Evolutionary conservation across 2,329 filamentous ascomycete genomes (phyloP).

Genomic region (Alternaria sp.): DNA sequence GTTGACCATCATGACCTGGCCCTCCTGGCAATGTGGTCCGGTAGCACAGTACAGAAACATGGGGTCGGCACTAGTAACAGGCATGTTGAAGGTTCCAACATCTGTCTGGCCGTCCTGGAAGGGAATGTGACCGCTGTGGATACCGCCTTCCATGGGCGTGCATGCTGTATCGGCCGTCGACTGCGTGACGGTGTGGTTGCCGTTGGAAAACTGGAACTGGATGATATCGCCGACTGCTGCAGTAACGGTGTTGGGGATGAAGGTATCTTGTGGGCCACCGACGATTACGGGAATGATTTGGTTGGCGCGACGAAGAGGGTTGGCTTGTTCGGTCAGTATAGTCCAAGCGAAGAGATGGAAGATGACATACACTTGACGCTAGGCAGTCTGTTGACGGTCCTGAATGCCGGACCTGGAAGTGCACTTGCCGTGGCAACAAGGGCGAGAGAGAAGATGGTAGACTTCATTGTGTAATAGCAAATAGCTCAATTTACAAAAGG

Average conservation of each 20-base stretch:
- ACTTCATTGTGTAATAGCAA: conserved; percentile 28
- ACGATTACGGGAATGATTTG: conserved; percentile 43
- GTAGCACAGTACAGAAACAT: conserved; percentile 47
- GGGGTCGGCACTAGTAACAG: conserved; percentile 36
- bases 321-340: conserved; percentile 18
- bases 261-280: conserved; percentile 41
- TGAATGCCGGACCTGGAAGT: conserved; percentile 22
- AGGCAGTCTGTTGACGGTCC: conserved; percentile 9
- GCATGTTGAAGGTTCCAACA: conserved; percentile 46
- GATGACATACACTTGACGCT: conserved; percentile 10
- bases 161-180: conserved; percentile 37
- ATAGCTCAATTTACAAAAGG: not conserved
- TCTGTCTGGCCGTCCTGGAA: conserved; percentile 40
- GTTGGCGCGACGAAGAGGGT: conserved; percentile 33
- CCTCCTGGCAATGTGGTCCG: conserved; percentile 42
- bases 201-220: conserved; percentile 45
- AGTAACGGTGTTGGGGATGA: conserved; percentile 38
- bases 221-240: conserved; percentile 43
- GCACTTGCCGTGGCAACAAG: conserved; percentile 24
- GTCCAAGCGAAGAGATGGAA: not conserved
- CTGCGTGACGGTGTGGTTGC: conserved; percentile 46
- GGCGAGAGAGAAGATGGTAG: conserved; percentile 17
- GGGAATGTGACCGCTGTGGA: conserved; percentile 43
- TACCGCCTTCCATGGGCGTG: conserved; percentile 37
- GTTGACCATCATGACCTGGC: conserved; percentile 43